Conservation (phyloP, 371 early-diverging fungal species). For the Chytridiales sp. region DNA sequence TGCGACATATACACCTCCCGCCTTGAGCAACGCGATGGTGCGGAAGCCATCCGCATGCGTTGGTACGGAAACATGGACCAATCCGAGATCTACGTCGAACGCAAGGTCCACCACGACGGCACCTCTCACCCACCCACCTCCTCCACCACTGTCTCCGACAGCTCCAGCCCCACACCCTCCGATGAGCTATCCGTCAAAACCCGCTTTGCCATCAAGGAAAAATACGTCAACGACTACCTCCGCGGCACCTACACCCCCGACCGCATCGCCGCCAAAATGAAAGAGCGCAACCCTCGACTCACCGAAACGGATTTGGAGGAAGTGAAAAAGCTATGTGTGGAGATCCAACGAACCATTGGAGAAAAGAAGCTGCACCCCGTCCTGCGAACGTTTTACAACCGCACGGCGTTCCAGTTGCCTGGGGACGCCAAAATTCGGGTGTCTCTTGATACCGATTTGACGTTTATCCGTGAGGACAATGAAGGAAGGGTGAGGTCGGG, state of each 20-base stretch:
- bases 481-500: slow-evolving; percentile 65
- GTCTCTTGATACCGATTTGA: slow-evolving; percentile 96
- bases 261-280: slow-evolving; percentile 75
- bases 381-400: slow-evolving; percentile 95
- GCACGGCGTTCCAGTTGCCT: slow-evolving; percentile 99
- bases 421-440: slow-evolving; percentile 98
- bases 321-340: slow-evolving; percentile 69
- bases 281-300: slow-evolving; percentile 55
- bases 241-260: slow-evolving; percentile 77
- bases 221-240: slow-evolving; percentile 84
- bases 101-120: slow-evolving; percentile 96
- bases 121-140: slow-evolving; percentile 46
- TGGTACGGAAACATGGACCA: slow-evolving; percentile 95
- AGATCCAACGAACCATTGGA: slow-evolving; percentile 79
- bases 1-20: slow-evolving; percentile 92
- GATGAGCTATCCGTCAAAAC: slow-evolving; percentile 91
- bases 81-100: slow-evolving; percentile 89
- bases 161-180: slow-evolving; percentile 40
- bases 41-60: slow-evolving; percentile 77
- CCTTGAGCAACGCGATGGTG: slow-evolving; percentile 90
- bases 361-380: slow-evolving; percentile 81
- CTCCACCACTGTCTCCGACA: slow-evolving; percentile 2
- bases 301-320: slow-evolving; percentile 78
- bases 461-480: slow-evolving; percentile 97
- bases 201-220: slow-evolving; percentile 94